Conservation (phyloP, 1,139 yeast species). For the Protomyces inouyei region DNA sequence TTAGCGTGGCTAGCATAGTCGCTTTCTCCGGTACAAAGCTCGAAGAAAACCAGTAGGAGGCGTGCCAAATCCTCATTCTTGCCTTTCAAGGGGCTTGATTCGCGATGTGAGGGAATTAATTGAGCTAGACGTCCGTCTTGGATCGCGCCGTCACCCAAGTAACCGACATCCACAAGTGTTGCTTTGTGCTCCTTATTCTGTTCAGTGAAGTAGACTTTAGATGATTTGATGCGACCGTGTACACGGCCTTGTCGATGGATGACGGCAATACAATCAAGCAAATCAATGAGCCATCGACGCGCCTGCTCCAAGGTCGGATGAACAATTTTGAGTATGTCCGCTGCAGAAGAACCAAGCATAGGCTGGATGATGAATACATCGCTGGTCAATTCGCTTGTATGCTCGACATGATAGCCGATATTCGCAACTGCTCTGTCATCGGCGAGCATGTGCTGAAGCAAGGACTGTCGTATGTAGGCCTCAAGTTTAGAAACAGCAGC, state of each 20-base stretch:
- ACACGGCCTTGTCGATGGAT: constrained; percentile 74
- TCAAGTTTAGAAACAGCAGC: neutral
- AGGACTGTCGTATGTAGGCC: neutral
- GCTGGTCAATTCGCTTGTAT: constrained; percentile 33
- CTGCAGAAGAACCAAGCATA: constrained; percentile 55
- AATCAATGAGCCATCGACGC: constrained; percentile 79
- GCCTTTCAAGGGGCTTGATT: constrained; percentile 45
- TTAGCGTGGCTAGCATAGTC: neutral
- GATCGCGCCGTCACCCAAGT: constrained; percentile 42
- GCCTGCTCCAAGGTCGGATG: constrained; percentile 68
- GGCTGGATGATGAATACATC: constrained; percentile 61
- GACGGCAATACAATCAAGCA: constrained; percentile 77
- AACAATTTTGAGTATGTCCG: constrained; percentile 65
- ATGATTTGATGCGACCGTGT: constrained; percentile 64
- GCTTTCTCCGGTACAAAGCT: constrained; percentile 41
- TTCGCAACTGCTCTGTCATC: neutral
- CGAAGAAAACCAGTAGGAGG: constrained; percentile 71
- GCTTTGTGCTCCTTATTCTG: constrained; percentile 39
- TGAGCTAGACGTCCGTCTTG: neutral
- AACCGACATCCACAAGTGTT: neutral
- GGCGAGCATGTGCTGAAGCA: neutral
- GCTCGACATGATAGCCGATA: constrained; percentile 2
- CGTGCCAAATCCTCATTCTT: constrained; percentile 91
- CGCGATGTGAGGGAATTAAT: constrained; percentile 33
- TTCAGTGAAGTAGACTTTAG: constrained; percentile 54